These are phyloP conservation scores for Epichloe aotearoae DNA, from an alignment of 2,329 filamentous ascomycete genomes.

Conservation along the genomic window DNA sequence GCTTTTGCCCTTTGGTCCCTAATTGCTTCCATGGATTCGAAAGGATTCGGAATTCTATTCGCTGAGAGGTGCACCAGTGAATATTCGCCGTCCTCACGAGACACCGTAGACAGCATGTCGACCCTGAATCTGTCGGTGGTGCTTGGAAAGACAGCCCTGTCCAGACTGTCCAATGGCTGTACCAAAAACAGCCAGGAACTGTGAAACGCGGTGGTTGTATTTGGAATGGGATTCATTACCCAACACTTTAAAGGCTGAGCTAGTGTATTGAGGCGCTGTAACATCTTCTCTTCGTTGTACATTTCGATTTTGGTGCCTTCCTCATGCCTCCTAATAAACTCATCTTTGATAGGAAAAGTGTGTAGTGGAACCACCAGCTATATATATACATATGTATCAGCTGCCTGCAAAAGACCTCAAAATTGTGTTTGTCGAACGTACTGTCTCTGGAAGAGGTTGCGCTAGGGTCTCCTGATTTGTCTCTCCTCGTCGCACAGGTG, in stretches of 20 bases:
- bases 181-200: constrained; percentile 22
- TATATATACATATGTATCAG: neutral
- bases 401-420: neutral
- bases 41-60: constrained; percentile 18
- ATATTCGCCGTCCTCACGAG: constrained; percentile 10
- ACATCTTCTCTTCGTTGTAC: constrained; percentile 16
- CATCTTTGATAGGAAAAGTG: constrained; percentile 12
- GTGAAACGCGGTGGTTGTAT: constrained; percentile 15
- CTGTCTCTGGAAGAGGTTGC: neutral
- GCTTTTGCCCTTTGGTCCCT: constrained; percentile 5
- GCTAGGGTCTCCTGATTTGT: too few relatives aligned
- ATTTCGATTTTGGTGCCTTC: constrained; percentile 21
- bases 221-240: constrained; percentile 19
- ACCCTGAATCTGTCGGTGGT: constrained; percentile 17
- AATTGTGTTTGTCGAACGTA: neutral
- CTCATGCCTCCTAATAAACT: constrained; percentile 17
- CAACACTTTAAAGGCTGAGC: constrained; percentile 13
- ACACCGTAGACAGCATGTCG: constrained; percentile 13
- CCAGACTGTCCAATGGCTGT: constrained; percentile 9
- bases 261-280: constrained; percentile 16
- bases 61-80: constrained; percentile 15
- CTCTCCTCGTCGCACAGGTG: too few relatives aligned
- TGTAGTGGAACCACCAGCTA: constrained; percentile 6
- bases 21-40: constrained; percentile 11
- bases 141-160: constrained; percentile 14